Evolutionary conservation across 2,329 filamentous ascomycete species (phyloP), one percentile per base, ranked within the genome.

Genomic region (Acarospora socialis): DNA sequence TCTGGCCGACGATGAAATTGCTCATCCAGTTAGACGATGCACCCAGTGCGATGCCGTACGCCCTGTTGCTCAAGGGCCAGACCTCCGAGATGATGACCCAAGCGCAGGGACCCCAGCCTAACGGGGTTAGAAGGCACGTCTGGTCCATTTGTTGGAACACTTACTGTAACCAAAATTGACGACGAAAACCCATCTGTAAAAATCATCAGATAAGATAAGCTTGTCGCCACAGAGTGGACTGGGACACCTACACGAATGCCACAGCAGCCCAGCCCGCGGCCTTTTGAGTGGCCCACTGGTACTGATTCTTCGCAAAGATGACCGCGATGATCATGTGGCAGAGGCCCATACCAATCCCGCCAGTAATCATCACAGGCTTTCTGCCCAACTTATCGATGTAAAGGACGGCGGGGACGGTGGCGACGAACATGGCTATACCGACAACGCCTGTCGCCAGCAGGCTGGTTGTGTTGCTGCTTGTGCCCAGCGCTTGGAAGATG

Each of bases 171-270:
- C 80, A 46, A 84, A 84, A 52, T 79, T 69, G 18, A 81, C 60
- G 17, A 81, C 72, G 41, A 80, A 83, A 0, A 84, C 61, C 77
- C 78, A 83, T n/a, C n/a, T n/a, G n/a, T n/a, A n/a, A n/a, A n/a
- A 6, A 80, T 71, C 68, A 80, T n/a, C n/a, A n/a, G n/a, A n/a
- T n/a, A n/a, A n/a, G n/a, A n/a, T n/a, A n/a, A n/a, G n/a, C n/a
- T n/a, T n/a, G n/a, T n/a, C n/a, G n/a, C n/a, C n/a, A n/a, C n/a
- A n/a, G n/a, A n/a, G n/a, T n/a, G n/a, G n/a, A 24, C 16, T 4
- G 28, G 14, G 12, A 32, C 17, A 16, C 25, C 23, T n/a, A n/a
- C 4, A 60, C 50, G 35, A 60, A 55, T 1, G 46, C 61, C 4
- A 70, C 75, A 0, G 76, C 68, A 4, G 60, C 78, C 80, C 80